Evolutionary conservation across 345 rosid genomes (phyloP), one percentile per base, ranked within the genome.

Genomic region (Populus alba): DNA sequence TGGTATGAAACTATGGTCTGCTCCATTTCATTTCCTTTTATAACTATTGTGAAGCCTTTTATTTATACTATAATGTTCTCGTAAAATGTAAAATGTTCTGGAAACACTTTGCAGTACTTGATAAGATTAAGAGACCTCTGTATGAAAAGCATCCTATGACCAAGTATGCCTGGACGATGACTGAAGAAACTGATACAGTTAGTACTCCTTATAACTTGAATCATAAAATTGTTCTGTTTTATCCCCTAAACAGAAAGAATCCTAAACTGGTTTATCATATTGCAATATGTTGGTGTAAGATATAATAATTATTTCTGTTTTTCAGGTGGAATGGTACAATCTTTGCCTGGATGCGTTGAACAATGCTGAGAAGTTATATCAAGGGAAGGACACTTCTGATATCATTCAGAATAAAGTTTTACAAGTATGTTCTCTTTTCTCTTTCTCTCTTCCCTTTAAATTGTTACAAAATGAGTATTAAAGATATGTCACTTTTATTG

Each of bases 91-190:
- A n/a, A 29, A 69, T 66, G 38, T 71, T 43, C 39, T 66, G 10
- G 78, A 70, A 65, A 69, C 72, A 74, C 59, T 79, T 73, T 85
- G 87, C 88, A 96, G 99, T 90, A 72, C 92, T 96, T 86, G 92
- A 96, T 78, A 90, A 90, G 90, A 87, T 90, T 72, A 90, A 87
- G 86, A 90, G 94, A 78, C 99, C 99, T 49, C 76, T 96, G 78
- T 96, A 96, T 83, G 94, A 89, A 75, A 96, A 93, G 84, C 99
- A 94, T 91, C 97, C 97, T 35, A 94, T 94, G 98, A 80, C 85
- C 68, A 90, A 92, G 80, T 94, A 89, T 90, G 89, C 98, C 68
- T 96, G 97, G 99, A 94, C 95, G 22, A 74, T 87, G 61, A 90
- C 92, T 4, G 97, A 94, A 73, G 97, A 96, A 76, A 88, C 90